phyloP scores from a whole-genome alignment of 2,329 filamentous ascomycete species.

The Alternaria sp. region DNA sequence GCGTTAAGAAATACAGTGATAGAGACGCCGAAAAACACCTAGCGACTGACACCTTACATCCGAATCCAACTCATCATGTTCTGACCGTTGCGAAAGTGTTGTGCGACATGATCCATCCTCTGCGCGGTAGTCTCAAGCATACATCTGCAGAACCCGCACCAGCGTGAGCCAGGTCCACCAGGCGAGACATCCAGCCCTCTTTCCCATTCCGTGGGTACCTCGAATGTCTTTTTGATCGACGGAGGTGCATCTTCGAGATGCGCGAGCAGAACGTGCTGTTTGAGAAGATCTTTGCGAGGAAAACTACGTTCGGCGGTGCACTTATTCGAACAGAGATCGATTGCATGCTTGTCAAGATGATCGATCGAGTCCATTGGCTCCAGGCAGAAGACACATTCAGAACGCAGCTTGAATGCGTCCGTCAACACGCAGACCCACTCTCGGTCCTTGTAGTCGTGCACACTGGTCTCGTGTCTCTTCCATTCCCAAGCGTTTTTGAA shows the following conservation, averaged over 20 bases:
- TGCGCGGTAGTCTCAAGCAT: background rate
- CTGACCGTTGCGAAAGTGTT: conserved; percentile 16
- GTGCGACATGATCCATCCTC: conserved; percentile 22
- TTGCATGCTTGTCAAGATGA: conserved; percentile 16
- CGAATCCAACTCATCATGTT: conserved; percentile 10
- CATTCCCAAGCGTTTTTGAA: conserved; percentile 16
- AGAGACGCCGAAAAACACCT: background rate
- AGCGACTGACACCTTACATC: background rate
- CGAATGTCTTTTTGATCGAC: background rate
- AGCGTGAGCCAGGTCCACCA: conserved; percentile 9
- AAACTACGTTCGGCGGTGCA: conserved; percentile 9
- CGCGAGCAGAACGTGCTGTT: conserved; percentile 18
- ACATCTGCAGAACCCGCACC: conserved; percentile 26
- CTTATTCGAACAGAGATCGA: conserved; percentile 5
- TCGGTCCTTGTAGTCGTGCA: conserved; percentile 11
- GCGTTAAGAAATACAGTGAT: background rate
- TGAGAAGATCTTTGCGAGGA: conserved; percentile 19
- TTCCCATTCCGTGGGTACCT: conserved; percentile 10
- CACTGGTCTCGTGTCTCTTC: conserved; percentile 21
- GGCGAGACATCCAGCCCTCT: background rate
- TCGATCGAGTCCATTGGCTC: background rate
- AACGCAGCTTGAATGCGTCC: background rate
- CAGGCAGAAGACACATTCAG: conserved; percentile 17
- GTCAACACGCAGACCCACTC: conserved; percentile 20
- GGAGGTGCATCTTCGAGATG: conserved; percentile 7